Percentiles rank a stretch among this genome's conserved stretches.
phyloP scores from a whole-genome alignment of 2,329 filamentous ascomycete species.

The Aspergillus fischeri region DNA sequence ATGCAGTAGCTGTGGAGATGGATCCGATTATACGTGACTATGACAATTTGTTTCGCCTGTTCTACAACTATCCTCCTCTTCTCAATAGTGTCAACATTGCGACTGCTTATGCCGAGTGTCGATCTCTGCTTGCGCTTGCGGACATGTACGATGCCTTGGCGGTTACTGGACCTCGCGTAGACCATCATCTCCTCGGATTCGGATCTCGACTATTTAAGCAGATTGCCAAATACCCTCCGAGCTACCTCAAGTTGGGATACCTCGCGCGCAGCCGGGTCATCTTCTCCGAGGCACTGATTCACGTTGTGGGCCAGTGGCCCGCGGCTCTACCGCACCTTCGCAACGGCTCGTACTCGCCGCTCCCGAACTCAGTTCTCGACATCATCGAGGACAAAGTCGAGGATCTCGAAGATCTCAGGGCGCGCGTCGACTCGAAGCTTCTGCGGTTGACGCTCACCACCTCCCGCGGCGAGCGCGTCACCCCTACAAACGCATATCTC shows the following conservation, averaged over 20 bases:
- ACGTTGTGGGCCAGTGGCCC: conserved; percentile 94
- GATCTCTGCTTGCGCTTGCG: conserved; percentile 80
- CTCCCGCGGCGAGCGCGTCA: conserved; percentile 74
- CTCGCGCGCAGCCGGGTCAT: conserved; percentile 78
- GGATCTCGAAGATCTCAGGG: conserved; percentile 78
- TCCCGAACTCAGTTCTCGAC: conserved; percentile 75
- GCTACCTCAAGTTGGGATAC: conserved; percentile 85
- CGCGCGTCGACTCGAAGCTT: conserved; percentile 73
- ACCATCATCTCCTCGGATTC: conserved; percentile 91
- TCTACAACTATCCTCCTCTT: conserved; percentile 85
- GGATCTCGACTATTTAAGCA: conserved; percentile 90
- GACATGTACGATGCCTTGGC: conserved; percentile 90
- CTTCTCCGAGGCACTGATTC: conserved; percentile 82
- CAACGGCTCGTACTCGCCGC: conserved; percentile 46
- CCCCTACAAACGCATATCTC: conserved; percentile 72
- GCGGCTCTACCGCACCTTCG: conserved; percentile 72
- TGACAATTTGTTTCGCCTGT: conserved; percentile 90
- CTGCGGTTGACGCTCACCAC: conserved; percentile 78
- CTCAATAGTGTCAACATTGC: conserved; percentile 86
- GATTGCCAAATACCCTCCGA: conserved; percentile 92
- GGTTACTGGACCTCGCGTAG: conserved; percentile 83
- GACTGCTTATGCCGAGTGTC: conserved; percentile 89
- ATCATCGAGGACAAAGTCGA: conserved; percentile 94
- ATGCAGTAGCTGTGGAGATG: conserved; percentile 56
- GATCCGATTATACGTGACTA: conserved; percentile 84